Conservation (phyloP, 495 filamentous ascomycete species). For the Neurospora sp. region DNA sequence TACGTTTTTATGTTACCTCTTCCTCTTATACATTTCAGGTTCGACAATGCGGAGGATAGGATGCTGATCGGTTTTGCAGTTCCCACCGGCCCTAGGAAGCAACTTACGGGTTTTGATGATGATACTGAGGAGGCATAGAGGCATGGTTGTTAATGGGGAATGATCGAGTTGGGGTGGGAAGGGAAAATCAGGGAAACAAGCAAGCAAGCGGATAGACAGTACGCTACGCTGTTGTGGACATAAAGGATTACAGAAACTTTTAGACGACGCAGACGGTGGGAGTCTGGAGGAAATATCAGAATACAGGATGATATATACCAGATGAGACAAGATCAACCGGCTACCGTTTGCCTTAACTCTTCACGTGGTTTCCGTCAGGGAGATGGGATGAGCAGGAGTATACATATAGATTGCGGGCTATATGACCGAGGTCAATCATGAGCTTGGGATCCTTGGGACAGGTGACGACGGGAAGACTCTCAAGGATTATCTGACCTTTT, state of each 20-base stretch:
- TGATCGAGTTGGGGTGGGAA: too few relatives aligned
- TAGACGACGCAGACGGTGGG: not conserved
- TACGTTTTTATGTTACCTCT: too few relatives aligned
- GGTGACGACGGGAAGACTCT: not conserved
- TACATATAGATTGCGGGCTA: not conserved
- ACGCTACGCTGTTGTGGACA: not conserved
- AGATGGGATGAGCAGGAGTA: not conserved
- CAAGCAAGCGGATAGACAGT: not conserved
- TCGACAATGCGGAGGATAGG: too few relatives aligned
- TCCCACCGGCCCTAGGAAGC: constrained; percentile 61
- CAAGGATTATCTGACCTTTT: too few relatives aligned
- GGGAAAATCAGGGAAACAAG: too few relatives aligned
- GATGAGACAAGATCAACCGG: not conserved
- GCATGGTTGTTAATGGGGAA: too few relatives aligned
- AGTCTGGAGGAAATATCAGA: not conserved
- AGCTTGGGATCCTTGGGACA: not conserved
- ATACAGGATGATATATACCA: not conserved
- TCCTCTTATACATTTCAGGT: too few relatives aligned
- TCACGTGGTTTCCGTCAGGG: not conserved
- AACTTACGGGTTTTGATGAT: constrained; percentile 72
- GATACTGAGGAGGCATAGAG: constrained; percentile 13
- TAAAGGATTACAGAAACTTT: not conserved
- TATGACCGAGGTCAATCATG: too few relatives aligned
- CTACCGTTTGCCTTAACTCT: not conserved
- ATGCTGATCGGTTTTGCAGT: too few relatives aligned